Conservation (phyloP, 2,329 filamentous ascomycete genomes). For the Paraphaeosphaeria minitans region DNA sequence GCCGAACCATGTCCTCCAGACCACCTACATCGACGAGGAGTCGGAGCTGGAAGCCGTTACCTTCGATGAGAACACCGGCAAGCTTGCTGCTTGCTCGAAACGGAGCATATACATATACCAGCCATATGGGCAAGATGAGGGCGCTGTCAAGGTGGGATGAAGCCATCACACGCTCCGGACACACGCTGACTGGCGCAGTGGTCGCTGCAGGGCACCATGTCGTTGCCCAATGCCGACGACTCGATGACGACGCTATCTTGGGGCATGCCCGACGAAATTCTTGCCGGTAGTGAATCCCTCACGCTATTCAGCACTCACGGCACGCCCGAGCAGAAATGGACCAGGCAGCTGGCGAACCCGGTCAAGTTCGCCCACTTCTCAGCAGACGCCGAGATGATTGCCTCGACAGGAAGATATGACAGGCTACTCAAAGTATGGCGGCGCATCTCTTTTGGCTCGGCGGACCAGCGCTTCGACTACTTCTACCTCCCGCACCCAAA, state of each 20-base stretch:
- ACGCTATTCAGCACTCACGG: slow-evolving; percentile 68
- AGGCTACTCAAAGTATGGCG: slow-evolving; percentile 92
- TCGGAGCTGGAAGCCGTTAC: slow-evolving; percentile 74
- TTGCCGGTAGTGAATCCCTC: slow-evolving; percentile 74
- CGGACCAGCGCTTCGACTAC: slow-evolving; percentile 87
- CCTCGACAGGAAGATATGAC: slow-evolving; percentile 78
- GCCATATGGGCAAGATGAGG: slow-evolving; percentile 72
- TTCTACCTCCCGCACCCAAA: slow-evolving; percentile 86
- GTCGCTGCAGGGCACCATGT: slow-evolving; percentile 67
- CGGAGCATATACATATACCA: slow-evolving; percentile 75
- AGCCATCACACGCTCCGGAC: slow-evolving; percentile 8
- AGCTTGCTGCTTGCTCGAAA: slow-evolving; percentile 77
- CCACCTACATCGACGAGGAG: slow-evolving; percentile 81
- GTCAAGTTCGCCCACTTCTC: slow-evolving; percentile 79
- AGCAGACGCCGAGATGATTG: slow-evolving; percentile 85
- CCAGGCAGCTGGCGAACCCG: slow-evolving; percentile 72
- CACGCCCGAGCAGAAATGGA: slow-evolving; percentile 69
- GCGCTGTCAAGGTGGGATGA: slow-evolving; percentile 70
- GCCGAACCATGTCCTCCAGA: slow-evolving; percentile 78
- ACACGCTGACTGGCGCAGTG: slow-evolving; percentile 52
- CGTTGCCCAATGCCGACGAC: slow-evolving; percentile 51
- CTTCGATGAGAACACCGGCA: slow-evolving; percentile 81
- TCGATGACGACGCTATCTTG: slow-evolving; percentile 73
- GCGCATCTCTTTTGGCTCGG: slow-evolving; percentile 78
- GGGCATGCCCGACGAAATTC: slow-evolving; percentile 83